phyloP scores from a whole-genome alignment of 257 asterid species.

The Ehretia macrophylla region DNA sequence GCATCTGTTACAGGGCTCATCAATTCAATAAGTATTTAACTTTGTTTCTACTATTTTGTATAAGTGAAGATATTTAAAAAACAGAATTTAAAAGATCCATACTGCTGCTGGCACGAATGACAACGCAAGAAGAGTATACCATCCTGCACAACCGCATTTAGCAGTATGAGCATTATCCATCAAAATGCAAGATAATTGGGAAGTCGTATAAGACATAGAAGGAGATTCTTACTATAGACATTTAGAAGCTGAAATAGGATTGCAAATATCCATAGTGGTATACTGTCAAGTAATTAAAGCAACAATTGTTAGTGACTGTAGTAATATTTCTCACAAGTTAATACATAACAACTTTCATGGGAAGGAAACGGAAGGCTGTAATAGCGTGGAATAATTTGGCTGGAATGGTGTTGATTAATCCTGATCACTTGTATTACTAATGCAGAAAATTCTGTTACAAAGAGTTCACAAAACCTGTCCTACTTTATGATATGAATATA shows the following conservation, averaged over 20 bases:
- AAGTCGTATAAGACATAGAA: not conserved
- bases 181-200: not conserved
- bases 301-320: not conserved
- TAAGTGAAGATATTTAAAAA: not conserved
- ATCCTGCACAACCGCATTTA: conserved; percentile 7
- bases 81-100: not conserved
- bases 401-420: no score
- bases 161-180: not conserved
- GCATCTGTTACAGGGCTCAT: conserved; percentile 12
- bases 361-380: no score
- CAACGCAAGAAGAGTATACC: conserved; percentile 11
- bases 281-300: conserved; percentile 5
- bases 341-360: not conserved
- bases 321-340: no score
- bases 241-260: conserved; percentile 14
- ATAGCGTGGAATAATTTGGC: no score
- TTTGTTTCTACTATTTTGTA: not conserved
- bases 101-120: conserved; percentile 17
- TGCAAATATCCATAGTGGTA: conserved; percentile 19
- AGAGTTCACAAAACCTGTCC: no score
- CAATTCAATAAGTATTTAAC: not conserved
- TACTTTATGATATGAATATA: no score
- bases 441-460: no score
- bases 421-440: no score
- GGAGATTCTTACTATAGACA: conserved; percentile 9